phyloP scores from a whole-genome alignment of 2,329 filamentous ascomycete species.

The Aspergillus novoparasiticus region DNA sequence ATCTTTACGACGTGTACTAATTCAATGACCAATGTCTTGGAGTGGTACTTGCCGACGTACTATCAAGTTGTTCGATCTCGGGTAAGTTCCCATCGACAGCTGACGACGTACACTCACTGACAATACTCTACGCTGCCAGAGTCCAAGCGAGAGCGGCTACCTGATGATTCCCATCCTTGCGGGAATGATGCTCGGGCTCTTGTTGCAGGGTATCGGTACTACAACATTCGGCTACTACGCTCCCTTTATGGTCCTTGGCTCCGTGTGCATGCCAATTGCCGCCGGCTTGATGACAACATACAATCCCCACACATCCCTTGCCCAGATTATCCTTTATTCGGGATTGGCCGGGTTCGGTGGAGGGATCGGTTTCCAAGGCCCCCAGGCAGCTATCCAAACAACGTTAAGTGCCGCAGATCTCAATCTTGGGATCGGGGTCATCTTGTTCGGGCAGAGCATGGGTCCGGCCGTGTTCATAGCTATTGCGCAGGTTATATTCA shows the following conservation, averaged over 20 bases:
- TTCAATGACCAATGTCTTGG: slow-evolving; percentile 26
- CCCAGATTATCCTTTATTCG: slow-evolving; percentile 31
- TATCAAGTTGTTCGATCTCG: slow-evolving; percentile 33
- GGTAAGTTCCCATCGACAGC: slow-evolving; percentile 13
- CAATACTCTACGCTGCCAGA: slow-evolving; percentile 3
- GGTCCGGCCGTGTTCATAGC: slow-evolving; percentile 53
- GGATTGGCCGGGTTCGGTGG: slow-evolving; percentile 31
- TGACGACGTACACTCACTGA: not conserved
- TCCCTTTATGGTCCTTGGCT: slow-evolving; percentile 38
- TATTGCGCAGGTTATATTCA: slow-evolving; percentile 56
- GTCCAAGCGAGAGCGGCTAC: slow-evolving; percentile 27
- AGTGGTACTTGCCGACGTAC: slow-evolving; percentile 38
- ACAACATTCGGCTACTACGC: slow-evolving; percentile 35
- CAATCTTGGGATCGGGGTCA: slow-evolving; percentile 30
- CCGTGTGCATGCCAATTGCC: slow-evolving; percentile 35
- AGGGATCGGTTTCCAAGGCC: slow-evolving; percentile 36
- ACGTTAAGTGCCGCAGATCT: slow-evolving; percentile 28
- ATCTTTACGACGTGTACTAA: slow-evolving; percentile 27
- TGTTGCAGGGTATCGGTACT: slow-evolving; percentile 26
- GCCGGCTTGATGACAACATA: slow-evolving; percentile 39
- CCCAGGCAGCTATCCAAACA: slow-evolving; percentile 35
- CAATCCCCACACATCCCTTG: slow-evolving; percentile 21
- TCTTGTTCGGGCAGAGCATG: slow-evolving; percentile 42
- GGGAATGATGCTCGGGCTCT: slow-evolving; percentile 24
- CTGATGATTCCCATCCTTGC: slow-evolving; percentile 31